Conservation (phyloP, 169 alveolate genomes). For the Besnoitia besnoiti region DNA sequence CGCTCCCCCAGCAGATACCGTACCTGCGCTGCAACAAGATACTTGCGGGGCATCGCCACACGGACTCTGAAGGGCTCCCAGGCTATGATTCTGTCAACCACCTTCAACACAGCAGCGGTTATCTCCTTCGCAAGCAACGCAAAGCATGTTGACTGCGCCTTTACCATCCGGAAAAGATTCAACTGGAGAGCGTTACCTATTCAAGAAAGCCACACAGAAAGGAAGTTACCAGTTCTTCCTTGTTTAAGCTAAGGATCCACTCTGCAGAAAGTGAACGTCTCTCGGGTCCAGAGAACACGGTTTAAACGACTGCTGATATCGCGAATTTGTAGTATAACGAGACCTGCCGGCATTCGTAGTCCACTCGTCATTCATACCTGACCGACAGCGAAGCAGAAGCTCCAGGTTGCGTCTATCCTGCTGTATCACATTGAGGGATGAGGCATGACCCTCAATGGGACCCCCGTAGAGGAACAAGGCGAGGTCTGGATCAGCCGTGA, state of each 20-base stretch:
- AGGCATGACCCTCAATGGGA: background rate
- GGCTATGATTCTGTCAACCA: background rate
- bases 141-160: conserved; percentile 26
- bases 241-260: background rate
- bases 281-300: background rate
- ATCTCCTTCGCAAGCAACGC: conserved; percentile 25
- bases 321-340: background rate
- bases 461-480: background rate
- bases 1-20: too few relatives aligned
- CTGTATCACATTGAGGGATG: background rate
- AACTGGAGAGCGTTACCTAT: conserved; percentile 22
- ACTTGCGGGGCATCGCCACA: conserved; percentile 35
- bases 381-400: background rate
- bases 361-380: background rate
- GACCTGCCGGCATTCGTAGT: too few relatives aligned
- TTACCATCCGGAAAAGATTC: conserved; percentile 18
- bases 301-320: background rate
- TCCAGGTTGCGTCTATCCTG: conserved; percentile 23
- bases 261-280: background rate
- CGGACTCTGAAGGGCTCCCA: background rate
- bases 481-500: conserved; percentile 3
- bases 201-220: background rate
- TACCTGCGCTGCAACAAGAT: background rate
- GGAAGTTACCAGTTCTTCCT: too few relatives aligned
- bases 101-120: background rate